Conservation (phyloP, 169 alveolate genomes). For the Ichthyophthirius multifiliis region DNA sequence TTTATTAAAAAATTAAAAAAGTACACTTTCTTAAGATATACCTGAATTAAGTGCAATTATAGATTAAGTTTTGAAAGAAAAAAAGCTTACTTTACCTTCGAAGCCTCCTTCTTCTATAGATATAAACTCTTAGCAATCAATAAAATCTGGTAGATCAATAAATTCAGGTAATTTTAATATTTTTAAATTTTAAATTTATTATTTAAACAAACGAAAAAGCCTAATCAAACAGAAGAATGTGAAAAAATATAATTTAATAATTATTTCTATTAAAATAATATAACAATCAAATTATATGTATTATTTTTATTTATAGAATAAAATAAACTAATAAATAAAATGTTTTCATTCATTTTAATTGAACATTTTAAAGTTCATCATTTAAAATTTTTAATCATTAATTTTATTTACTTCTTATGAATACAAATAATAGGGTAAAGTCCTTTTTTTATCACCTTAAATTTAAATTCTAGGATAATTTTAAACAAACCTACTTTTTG, state of each 20-base stretch:
- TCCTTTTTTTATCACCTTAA: neutral
- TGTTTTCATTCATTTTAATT: too few species aligned
- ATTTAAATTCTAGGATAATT: neutral
- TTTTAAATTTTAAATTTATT: too few species aligned
- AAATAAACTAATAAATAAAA: too few species aligned
- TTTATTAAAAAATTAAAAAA: neutral
- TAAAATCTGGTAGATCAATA: neutral
- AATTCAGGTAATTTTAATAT: too few species aligned
- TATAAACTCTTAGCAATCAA: neutral
- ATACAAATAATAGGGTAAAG: neutral
- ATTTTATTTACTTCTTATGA: neutral
- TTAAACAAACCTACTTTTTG: neutral
- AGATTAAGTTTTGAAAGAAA: slow-evolving; percentile 32
- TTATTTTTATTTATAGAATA: too few species aligned
- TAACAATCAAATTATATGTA: too few species aligned
- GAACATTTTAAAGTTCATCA: too few species aligned
- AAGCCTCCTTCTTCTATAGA: slow-evolving; percentile 28
- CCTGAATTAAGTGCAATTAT: slow-evolving; percentile 27
- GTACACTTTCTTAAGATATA: slow-evolving; percentile 23
- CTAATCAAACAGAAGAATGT: too few species aligned
- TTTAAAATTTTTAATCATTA: too few species aligned
- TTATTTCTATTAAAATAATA: too few species aligned
- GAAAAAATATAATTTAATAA: too few species aligned
- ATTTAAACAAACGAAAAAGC: too few species aligned
- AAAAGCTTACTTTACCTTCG: slow-evolving; percentile 3